Evolutionary conservation across 345 rosid species (phyloP).

Genomic region (Lepidium didymum): DNA sequence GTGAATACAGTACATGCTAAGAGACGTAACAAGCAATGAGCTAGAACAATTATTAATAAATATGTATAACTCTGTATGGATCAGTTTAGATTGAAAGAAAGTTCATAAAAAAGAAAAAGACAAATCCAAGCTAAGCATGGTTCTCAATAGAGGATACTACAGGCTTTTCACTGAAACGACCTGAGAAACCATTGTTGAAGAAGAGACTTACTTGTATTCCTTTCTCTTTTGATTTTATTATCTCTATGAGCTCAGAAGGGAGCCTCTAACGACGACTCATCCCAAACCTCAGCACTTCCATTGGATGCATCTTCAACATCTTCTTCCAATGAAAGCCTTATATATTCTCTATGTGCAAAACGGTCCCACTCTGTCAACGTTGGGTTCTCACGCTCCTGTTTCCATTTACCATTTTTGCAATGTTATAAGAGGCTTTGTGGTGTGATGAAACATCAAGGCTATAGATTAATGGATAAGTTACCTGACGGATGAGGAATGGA

Average conservation of each 20-base stretch:
- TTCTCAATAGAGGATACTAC: conserved; percentile 4
- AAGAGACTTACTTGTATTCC: neutral
- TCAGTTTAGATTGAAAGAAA: neutral
- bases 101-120: neutral
- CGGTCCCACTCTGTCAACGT: conserved; percentile 98
- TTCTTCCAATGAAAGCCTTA: conserved; percentile 96
- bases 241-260: conserved; percentile 63
- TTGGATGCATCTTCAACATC: conserved; percentile 97
- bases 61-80: neutral
- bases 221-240: neutral
- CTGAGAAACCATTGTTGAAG: neutral
- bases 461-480: conserved; percentile 10
- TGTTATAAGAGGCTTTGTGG: neutral
- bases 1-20: neutral
- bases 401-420: neutral
- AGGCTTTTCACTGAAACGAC: neutral
- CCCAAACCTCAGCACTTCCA: conserved; percentile 99
- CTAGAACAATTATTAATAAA: neutral
- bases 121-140: neutral
- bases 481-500: conserved; percentile 97
- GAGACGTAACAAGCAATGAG: neutral
- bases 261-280: conserved; percentile 94
- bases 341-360: conserved; percentile 96
- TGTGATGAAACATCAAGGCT: neutral
- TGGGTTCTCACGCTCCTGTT: conserved; percentile 94